A percentile compares a stretch with the other conserved stretches of the same genome.
Conservation (phyloP, 208 protist genomes). For the Leishmania martiniquensis region DNA sequence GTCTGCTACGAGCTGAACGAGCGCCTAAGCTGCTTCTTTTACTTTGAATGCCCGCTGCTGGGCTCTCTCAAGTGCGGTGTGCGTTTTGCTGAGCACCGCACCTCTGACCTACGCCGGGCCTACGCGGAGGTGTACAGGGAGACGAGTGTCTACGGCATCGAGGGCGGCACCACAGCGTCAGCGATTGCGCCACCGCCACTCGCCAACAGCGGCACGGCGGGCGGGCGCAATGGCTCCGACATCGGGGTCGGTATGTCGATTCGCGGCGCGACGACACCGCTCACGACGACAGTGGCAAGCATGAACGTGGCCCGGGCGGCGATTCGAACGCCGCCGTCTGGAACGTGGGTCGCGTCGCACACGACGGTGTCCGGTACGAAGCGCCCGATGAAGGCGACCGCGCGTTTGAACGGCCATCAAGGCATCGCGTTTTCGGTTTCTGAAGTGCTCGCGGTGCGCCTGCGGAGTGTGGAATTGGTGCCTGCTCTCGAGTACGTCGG, state of each 20-base stretch:
- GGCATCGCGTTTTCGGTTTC: constrained; percentile 48
- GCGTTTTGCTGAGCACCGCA: constrained; percentile 51
- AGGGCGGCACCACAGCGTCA: constrained; percentile 25
- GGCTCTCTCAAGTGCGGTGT: constrained; percentile 64
- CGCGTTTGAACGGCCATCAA: constrained; percentile 24
- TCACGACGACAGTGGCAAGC: constrained; percentile 22
- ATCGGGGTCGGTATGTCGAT: constrained; percentile 9
- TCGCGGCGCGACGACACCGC: constrained; percentile 22
- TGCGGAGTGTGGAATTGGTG: constrained; percentile 71
- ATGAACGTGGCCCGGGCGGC: constrained; percentile 27
- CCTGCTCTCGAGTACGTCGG: constrained; percentile 76
- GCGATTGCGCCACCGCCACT: constrained; percentile 16
- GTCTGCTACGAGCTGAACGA: constrained; percentile 72
- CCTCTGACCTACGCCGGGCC: constrained; percentile 36
- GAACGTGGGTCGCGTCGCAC: constrained; percentile 39
- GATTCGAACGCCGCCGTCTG: constrained; percentile 18
- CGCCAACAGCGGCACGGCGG: not conserved
- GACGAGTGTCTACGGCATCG: constrained; percentile 36
- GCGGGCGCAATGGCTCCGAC: not conserved
- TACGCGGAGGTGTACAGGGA: constrained; percentile 43
- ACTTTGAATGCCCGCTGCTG: constrained; percentile 74
- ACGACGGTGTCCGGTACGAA: constrained; percentile 12
- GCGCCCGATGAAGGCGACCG: constrained; percentile 38
- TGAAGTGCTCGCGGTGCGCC: constrained; percentile 51
- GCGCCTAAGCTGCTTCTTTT: constrained; percentile 61